Evolutionary conservation across 306 rosid species (phyloP), one percentile per base, ranked within the genome.

Genomic region (Trichosanthes cucumerina): DNA sequence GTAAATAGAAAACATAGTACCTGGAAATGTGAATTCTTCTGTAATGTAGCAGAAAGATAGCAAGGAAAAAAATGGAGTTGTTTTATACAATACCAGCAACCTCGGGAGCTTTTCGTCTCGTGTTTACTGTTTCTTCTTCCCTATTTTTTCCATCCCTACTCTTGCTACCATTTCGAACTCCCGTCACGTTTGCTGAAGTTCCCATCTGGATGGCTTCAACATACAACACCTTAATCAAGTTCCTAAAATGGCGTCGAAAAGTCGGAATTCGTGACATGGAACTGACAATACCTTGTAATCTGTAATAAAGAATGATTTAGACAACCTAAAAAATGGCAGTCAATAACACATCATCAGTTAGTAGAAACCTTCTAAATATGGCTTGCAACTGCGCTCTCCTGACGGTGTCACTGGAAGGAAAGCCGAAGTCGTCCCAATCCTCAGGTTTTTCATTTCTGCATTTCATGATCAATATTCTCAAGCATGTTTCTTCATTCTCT

Each of bases 371-470:
- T 83, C 96, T 88, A 68, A 93, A 87, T 65, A 93, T 78, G 59
- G 90, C 93, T 78, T 91, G 96, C 83, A 93, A 80, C 73, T 91
- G 98, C 26, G 98, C 98, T 86, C 94, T 85, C 76, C 88, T 78
- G 43, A 93, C 85, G 12, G 24, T 81, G 79, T 91, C 90, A 53
- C 63, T 49, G 24, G 93, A 91, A 39, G 89, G 86, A 81, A 88
- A 93, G 73, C 78, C 86, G 28, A 89, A 64, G 53, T 53, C 60
- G 68, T 88, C 90, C 98, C 98, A 93, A 43, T 93, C 96, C 73
- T 88, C 87, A 0, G 98, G 96, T 62, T 77, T 81, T 34, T 88
- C 94, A 49, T 91, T 91, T 76, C 83, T 89, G 87, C 83, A 71
- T 84, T 56, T 81, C 88, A 91, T 86, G 47, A 88, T 83, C 46